Conservation (phyloP, 129 eudicot genomes). For the Flaveria sonorensis region DNA sequence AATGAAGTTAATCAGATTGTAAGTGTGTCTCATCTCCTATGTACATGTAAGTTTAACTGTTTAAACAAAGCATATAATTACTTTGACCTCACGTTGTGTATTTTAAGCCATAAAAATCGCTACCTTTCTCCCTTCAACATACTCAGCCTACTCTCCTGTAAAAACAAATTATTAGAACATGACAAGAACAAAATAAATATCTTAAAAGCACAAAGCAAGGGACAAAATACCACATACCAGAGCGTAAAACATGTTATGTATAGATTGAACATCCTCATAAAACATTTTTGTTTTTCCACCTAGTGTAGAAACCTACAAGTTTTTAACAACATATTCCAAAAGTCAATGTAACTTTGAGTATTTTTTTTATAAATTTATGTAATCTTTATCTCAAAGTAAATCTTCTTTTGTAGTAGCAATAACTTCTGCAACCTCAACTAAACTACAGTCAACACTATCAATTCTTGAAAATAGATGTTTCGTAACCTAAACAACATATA, state of each 20-base stretch:
- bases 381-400: no score
- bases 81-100: no score
- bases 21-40: no score
- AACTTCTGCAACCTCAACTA: slow-evolving; percentile 58
- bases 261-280: slow-evolving; percentile 56
- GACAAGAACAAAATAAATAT: not conserved
- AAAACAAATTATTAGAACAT: no score
- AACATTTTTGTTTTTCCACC: slow-evolving; percentile 49
- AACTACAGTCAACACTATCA: slow-evolving; percentile 56
- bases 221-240: slow-evolving; percentile 31
- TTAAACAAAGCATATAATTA: no score
- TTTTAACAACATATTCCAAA: slow-evolving; percentile 17
- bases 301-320: slow-evolving; percentile 54
- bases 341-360: slow-evolving; percentile 5
- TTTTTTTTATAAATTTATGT: no score
- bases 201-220: not conserved
- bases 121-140: no score
- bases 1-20: no score
- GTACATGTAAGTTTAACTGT: no score
- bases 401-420: slow-evolving; percentile 61
- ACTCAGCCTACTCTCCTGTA: no score
- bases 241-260: slow-evolving; percentile 58
- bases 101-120: no score
- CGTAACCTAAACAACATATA: slow-evolving; percentile 53
- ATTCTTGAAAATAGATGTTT: slow-evolving; percentile 63